Conservation (phyloP, 768 basidiomycete species). For the Naematelia encephala region DNA sequence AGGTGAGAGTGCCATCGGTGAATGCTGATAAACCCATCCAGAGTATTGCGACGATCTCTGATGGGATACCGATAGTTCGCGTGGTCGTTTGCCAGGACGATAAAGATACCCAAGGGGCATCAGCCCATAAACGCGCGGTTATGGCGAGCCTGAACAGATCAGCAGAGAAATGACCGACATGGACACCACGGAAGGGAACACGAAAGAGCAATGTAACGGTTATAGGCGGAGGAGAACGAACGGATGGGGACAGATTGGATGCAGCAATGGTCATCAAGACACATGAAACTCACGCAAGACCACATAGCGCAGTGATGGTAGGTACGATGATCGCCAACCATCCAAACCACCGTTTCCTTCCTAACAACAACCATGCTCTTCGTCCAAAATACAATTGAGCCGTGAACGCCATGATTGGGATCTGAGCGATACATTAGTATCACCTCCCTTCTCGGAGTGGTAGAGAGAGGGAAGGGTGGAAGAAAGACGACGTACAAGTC, state of each 20-base stretch:
- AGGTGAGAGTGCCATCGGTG: slow-evolving; percentile 36
- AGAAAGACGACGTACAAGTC: slow-evolving; percentile 28
- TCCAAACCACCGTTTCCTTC: slow-evolving; percentile 34
- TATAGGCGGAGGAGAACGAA: not conserved
- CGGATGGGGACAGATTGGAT: not conserved
- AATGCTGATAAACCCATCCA: slow-evolving; percentile 47
- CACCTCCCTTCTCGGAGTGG: too few relatives aligned
- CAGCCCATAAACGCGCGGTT: slow-evolving; percentile 38
- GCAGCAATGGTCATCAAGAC: not conserved
- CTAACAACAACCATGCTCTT: slow-evolving; percentile 34
- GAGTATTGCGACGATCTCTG: slow-evolving; percentile 41
- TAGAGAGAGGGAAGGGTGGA: not conserved
- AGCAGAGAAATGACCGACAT: not conserved
- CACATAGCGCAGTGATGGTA: slow-evolving; percentile 25
- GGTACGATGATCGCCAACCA: slow-evolving; percentile 17
- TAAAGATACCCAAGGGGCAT: slow-evolving; percentile 32
- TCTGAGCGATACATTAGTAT: slow-evolving; percentile 16
- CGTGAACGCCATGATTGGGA: slow-evolving; percentile 42
- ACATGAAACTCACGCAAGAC: slow-evolving; percentile 36
- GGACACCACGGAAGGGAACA: too few relatives aligned
- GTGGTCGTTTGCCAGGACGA: slow-evolving; percentile 11
- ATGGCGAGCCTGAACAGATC: slow-evolving; percentile 33
- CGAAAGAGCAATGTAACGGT: too few relatives aligned
- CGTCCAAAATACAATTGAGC: slow-evolving; percentile 41
- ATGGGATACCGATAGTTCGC: slow-evolving; percentile 35